phyloP scores from a whole-genome alignment of 495 filamentous ascomycete genomes.

The Cercophora samala region DNA sequence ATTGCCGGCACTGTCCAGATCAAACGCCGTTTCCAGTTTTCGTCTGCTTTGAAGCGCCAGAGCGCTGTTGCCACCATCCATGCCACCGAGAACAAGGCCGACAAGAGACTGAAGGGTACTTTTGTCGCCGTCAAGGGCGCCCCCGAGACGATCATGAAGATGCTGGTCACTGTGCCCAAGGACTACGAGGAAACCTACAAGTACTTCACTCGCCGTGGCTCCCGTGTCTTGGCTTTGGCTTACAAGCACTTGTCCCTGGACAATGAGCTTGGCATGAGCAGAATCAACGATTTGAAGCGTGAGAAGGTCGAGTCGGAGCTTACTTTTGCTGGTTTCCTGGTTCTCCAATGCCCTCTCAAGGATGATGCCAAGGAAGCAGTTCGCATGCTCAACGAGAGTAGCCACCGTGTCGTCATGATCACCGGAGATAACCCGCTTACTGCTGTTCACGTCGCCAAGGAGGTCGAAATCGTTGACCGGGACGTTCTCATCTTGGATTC shows the following conservation, averaged over 20 bases:
- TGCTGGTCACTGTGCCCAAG: constrained; percentile 77
- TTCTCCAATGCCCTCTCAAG: constrained; percentile 93
- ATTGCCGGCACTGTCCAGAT: constrained; percentile 70
- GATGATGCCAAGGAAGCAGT: constrained; percentile 92
- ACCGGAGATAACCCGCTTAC: constrained; percentile 98
- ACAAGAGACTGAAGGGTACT: constrained; percentile 71
- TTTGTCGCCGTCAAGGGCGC: constrained; percentile 96
- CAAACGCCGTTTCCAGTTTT: constrained; percentile 97
- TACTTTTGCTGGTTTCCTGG: constrained; percentile 89
- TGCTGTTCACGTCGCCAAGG: constrained; percentile 88
- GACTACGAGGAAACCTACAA: constrained; percentile 99
- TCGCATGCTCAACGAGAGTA: constrained; percentile 97
- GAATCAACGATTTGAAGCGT: constrained; percentile 87
- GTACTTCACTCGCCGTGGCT: constrained; percentile 92
- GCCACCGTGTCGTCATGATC: constrained; percentile 98
- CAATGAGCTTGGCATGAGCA: constrained; percentile 71
- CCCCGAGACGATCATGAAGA: constrained; percentile 90
- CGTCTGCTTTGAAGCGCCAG: constrained; percentile 90
- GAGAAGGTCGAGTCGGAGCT: constrained; percentile 87
- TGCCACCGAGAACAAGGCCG: constrained; percentile 61
- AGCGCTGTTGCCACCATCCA: constrained; percentile 85
- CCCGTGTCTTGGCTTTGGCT: constrained; percentile 86
- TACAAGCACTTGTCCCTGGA: constrained; percentile 86
- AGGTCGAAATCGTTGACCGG: constrained; percentile 97
- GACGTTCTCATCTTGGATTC: constrained; percentile 93